Evolutionary conservation across 768 basidiomycete genomes (phyloP).

Genomic region (Podaxis sp.): DNA sequence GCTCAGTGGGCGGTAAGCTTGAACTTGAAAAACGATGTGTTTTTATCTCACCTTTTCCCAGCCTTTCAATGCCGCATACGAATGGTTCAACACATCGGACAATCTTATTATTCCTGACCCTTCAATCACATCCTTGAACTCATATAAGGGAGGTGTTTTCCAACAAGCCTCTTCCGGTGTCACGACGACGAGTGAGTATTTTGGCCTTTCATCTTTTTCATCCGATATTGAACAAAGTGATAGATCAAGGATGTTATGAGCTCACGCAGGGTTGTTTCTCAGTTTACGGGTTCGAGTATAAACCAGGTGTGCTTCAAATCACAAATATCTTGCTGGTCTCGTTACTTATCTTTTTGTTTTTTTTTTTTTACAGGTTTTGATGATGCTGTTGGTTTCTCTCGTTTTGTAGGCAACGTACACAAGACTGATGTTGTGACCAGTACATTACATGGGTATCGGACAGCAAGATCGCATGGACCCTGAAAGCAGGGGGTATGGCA

Average conservation of each 20-base stretch:
- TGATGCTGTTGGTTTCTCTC: conserved; percentile 43
- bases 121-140: conserved; percentile 52
- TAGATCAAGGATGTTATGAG: conserved; percentile 74
- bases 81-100: conserved; percentile 63
- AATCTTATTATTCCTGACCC: conserved; percentile 59
- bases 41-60: conserved; percentile 24
- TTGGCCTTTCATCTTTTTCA: background rate
- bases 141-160: conserved; percentile 72
- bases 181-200: conserved; percentile 50
- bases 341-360: background rate
- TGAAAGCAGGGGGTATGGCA: conserved; percentile 61
- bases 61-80: conserved; percentile 78
- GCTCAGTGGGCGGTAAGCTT: conserved; percentile 74
- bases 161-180: conserved; percentile 85
- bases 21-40: conserved; percentile 5
- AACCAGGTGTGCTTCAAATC: conserved; percentile 45
- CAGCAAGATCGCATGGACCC: conserved; percentile 64
- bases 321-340: background rate
- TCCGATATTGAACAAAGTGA: conserved; percentile 1
- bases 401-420: background rate
- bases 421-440: conserved; percentile 26
- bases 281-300: conserved; percentile 82
- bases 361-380: conserved; percentile 38
- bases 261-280: conserved; percentile 52
- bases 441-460: conserved; percentile 83